Percentiles rank a stretch among this genome's conserved stretches.
Conservation (phyloP, 495 filamentous ascomycete species). For the Jackrogersella multiformis region DNA sequence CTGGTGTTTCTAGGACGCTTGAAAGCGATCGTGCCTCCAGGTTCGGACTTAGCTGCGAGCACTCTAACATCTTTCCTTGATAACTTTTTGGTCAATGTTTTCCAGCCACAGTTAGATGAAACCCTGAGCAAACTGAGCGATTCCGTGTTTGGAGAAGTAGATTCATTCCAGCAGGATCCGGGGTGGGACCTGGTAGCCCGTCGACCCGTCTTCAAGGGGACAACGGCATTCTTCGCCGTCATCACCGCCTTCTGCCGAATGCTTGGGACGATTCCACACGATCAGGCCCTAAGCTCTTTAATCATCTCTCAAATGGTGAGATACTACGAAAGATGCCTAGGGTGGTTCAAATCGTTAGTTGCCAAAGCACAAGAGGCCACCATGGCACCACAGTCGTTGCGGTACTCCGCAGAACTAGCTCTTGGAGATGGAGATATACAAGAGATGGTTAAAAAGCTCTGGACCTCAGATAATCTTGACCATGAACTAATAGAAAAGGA, state of each 20-base stretch:
- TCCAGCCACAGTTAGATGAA: conserved; percentile 95
- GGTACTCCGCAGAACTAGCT: conserved; percentile 77
- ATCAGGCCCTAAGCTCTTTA: conserved; percentile 91
- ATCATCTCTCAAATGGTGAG: conserved; percentile 88
- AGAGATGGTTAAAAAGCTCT: conserved; percentile 70
- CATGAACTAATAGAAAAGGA: conserved; percentile 66
- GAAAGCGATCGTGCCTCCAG: conserved; percentile 88
- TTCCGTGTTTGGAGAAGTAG: conserved; percentile 79
- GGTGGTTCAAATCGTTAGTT: conserved; percentile 83
- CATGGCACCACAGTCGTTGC: conserved; percentile 58
- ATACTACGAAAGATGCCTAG: conserved; percentile 90
- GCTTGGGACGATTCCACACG: conserved; percentile 94
- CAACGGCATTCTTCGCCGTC: conserved; percentile 84
- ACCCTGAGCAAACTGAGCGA: conserved; percentile 89
- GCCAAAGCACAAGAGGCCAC: conserved; percentile 61
- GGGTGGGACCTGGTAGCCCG: conserved; percentile 80
- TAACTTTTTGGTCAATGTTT: conserved; percentile 97
- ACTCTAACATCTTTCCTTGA: conserved; percentile 96
- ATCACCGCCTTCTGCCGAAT: conserved; percentile 92
- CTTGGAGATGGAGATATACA: conserved; percentile 71
- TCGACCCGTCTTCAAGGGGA: conserved; percentile 92
- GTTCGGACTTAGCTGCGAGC: conserved; percentile 82
- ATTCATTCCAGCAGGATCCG: conserved; percentile 88
- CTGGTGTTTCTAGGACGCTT: conserved; percentile 89
- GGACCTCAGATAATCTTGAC: conserved; percentile 60